phyloP scores from a whole-genome alignment of 2,329 filamentous ascomycete species.

The Fusarium bactridioides region DNA sequence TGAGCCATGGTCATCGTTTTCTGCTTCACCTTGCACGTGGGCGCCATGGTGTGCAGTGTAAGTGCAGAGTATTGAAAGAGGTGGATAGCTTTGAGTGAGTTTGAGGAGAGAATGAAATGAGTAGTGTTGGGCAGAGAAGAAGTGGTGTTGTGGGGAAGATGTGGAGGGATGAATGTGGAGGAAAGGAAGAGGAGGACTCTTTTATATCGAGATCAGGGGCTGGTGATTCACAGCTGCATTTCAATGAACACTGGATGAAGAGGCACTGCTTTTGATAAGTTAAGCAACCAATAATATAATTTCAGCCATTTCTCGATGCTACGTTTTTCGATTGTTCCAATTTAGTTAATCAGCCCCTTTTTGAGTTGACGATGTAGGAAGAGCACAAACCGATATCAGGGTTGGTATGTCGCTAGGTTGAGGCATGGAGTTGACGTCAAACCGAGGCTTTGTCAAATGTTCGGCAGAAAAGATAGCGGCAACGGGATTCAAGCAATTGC shows the following conservation, averaged over 20 bases:
- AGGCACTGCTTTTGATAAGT: background rate
- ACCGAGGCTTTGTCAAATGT: background rate
- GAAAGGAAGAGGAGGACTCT: background rate
- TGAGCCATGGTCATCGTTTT: background rate
- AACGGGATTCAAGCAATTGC: background rate
- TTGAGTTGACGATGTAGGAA: background rate
- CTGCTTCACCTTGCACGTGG: background rate
- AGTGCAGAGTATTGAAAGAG: background rate
- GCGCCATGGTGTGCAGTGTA: background rate
- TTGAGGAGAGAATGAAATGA: background rate
- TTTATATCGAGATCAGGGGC: background rate
- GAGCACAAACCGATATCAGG: background rate
- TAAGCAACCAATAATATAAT: no score
- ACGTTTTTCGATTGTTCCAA: background rate
- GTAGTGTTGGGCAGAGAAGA: background rate
- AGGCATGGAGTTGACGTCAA: background rate
- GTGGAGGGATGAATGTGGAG: background rate
- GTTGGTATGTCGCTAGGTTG: background rate
- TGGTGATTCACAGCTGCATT: background rate
- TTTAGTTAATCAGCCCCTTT: background rate
- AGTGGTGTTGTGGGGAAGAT: background rate
- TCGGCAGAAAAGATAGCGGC: background rate
- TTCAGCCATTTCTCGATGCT: background rate
- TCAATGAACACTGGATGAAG: background rate
- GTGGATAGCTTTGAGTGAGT: background rate